Conservation (phyloP, 2,329 filamentous ascomycete species). For the Pochonia chlamydosporia region DNA sequence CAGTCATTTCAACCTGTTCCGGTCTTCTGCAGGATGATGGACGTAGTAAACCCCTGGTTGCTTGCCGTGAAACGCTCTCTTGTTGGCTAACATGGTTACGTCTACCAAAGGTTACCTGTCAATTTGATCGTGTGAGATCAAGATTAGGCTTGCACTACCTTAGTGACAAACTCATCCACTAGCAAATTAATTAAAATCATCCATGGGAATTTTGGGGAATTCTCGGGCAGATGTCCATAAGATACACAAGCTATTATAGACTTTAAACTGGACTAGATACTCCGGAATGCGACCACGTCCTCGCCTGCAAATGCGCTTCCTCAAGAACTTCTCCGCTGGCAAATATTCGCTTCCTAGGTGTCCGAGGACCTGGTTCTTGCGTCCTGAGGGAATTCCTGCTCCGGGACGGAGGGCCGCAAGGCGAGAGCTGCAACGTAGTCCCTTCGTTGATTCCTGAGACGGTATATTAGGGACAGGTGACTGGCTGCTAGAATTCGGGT, state of each 20-base stretch:
- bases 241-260: background rate
- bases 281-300: conserved; percentile 6
- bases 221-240: background rate
- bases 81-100: no score
- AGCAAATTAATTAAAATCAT: background rate
- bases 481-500: conserved; percentile 1
- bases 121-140: no score
- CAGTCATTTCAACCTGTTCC: no score
- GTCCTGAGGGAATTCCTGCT: background rate
- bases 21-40: no score
- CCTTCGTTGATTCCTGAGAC: background rate
- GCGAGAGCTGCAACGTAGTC: conserved; percentile 7
- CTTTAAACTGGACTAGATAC: conserved; percentile 5
- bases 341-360: conserved; percentile 2
- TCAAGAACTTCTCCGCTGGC: conserved; percentile 2
- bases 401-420: background rate
- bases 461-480: background rate
- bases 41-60: no score
- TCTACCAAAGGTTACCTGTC: no score
- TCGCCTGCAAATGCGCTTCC: conserved; percentile 6
- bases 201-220: background rate
- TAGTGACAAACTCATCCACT: no score
- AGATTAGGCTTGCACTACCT: no score
- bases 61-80: no score
- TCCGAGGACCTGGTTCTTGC: background rate